A percentile compares a stretch with the other conserved stretches of the same genome.
phyloP scores from a whole-genome alignment of 805 yeast genomes.

The Metschnikowia vanudenii region DNA sequence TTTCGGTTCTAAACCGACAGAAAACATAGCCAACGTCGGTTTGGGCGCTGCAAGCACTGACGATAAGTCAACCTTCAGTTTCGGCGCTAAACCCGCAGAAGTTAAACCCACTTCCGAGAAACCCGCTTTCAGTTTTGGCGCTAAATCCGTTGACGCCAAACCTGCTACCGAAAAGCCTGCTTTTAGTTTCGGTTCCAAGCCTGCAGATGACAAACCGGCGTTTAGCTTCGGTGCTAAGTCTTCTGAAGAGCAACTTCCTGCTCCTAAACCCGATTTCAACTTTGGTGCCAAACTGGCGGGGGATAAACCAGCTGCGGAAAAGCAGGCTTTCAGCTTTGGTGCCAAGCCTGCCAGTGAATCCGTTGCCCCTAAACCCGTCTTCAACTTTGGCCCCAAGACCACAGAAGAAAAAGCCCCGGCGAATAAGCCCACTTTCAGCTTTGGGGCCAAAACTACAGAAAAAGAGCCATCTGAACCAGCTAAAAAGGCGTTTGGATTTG shows the following conservation, averaged over 20 bases:
- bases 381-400: no score
- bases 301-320: no score
- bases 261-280: background rate
- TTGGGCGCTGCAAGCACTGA: constrained; percentile 1
- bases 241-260: background rate
- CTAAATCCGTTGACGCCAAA: background rate
- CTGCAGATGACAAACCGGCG: background rate
- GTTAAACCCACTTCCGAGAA: background rate
- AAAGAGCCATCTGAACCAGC: no score
- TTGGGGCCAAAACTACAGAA: no score
- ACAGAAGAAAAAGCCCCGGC: no score
- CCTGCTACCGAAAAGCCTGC: background rate
- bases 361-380: no score
- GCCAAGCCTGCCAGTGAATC: no score
- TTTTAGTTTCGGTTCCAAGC: constrained; percentile 4
- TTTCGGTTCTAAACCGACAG: constrained; percentile 5
- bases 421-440: no score
- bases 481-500: no score
- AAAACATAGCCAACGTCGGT: background rate
- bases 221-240: constrained; percentile 3
- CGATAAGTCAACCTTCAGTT: constrained; percentile 1
- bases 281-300: no score
- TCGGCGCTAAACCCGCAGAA: constrained; percentile 1
- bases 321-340: no score
- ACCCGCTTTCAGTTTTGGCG: constrained; percentile 8